Base-by-base conservation (phyloP, 495 filamentous ascomycete species). In the Xylaria castorea region DNA sequence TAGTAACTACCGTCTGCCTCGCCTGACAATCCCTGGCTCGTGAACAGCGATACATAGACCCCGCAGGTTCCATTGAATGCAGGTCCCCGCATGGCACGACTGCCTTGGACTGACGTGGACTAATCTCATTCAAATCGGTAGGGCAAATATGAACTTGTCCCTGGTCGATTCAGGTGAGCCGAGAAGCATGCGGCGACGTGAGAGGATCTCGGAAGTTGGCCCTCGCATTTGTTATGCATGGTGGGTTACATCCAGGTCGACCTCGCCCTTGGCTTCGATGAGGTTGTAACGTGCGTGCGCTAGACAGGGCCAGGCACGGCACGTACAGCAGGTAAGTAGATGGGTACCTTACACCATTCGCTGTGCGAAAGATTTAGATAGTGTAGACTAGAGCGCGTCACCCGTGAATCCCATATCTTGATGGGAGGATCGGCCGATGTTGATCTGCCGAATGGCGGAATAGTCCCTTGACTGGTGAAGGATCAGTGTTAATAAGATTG, bases 121-220 rank as follows among this genome's bases (percentile, higher is more conserved):
- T 72, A 72, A 60, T 72, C 62, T 67, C 50, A 18, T 60, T 40
- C 46, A 32, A 70, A 55, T 70, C 38, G 67, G 67, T 25, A 62
- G 53, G 11, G n/a, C 50, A 70, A 60, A 51, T 66, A 48, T 72
- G 70, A 67, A 11, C 63, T 67, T 25, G 62, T 61, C 62, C 70
- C 70, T 72, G 34, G 70, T 55, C 70, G 53, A 61, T 72, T 72
- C 70, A 72, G 70, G 70, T 72, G 70, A 72, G 63, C 63, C 70
- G 53, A 61, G 62, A 61, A 20, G 70, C 70, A 72, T 72, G 70
- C 70, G 70, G 63, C 62, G 60, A 66, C 50, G 25, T 60, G 70
- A 71, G 61, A 71, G 70, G 61, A 71, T 71, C 70, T 66, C 70
- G 70, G 60, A 71, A 72, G 61, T 67, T 48, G 48, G 40, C 12